Conservation (phyloP, 192 early-diverging fungal genomes). For the Coemansia sp. region DNA sequence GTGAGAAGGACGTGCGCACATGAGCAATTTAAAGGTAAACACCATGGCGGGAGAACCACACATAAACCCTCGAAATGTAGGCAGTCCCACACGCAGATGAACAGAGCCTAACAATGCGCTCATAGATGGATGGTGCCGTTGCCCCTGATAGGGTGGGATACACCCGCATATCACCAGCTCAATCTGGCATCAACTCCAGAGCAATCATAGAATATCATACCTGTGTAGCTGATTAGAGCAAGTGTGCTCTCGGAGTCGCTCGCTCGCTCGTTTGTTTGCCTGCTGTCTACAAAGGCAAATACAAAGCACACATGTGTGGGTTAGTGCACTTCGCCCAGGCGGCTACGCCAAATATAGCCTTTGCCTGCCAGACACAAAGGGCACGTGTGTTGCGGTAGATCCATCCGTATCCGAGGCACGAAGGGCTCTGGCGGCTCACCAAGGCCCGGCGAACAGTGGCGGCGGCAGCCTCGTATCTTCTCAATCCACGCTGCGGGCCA, state of each 20-base stretch:
- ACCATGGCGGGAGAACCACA: not conserved
- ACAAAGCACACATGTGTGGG: not conserved
- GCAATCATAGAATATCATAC: slow-evolving; percentile 2
- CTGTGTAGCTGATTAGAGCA: slow-evolving; percentile 1
- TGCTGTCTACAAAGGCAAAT: not conserved
- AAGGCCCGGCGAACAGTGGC: not conserved
- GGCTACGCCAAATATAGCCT: not conserved
- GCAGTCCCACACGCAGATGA: not conserved
- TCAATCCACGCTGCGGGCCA: not conserved
- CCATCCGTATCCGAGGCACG: not conserved
- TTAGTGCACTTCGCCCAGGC: not conserved
- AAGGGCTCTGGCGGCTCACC: not conserved
- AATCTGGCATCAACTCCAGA: not conserved
- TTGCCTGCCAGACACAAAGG: not conserved
- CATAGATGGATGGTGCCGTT: not conserved
- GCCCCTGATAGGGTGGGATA: slow-evolving; percentile 3
- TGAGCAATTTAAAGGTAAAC: slow-evolving; percentile 1
- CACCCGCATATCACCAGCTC: not conserved
- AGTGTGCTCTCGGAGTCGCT: not conserved
- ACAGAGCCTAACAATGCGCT: not conserved
- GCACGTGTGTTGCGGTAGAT: not conserved
- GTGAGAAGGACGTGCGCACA: not conserved
- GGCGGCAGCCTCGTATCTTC: not conserved
- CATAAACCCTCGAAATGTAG: not conserved
- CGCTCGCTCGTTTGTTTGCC: not conserved